A percentile compares a stretch with the other conserved stretches of the same genome.
These are phyloP conservation scores for Podila horticola DNA, from an alignment of 192 early-diverging fungal species.

Conservation along the genomic window DNA sequence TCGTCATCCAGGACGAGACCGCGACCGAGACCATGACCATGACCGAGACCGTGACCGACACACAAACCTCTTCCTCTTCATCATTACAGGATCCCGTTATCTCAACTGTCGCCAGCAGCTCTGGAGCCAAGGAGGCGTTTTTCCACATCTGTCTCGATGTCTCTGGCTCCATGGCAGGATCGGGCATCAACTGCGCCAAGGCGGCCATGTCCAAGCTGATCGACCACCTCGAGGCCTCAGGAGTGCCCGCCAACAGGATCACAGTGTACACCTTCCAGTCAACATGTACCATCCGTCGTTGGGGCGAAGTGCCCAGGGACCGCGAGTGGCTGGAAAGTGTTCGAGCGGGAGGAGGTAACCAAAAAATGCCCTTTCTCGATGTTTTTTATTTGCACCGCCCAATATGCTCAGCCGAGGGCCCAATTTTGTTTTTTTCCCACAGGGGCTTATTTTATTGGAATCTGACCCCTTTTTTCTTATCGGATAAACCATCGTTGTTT, in stretches of 20 bases:
- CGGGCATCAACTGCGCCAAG: slow-evolving; percentile 47
- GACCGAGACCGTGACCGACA: neutral
- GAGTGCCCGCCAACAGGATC: slow-evolving; percentile 18
- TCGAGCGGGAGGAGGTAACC: slow-evolving; percentile 43
- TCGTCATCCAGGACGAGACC: neutral
- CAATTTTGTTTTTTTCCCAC: neutral
- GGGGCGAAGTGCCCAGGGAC: slow-evolving; percentile 18
- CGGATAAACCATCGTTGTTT: neutral
- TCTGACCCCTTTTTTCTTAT: slow-evolving; percentile 1
- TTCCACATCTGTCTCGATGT: slow-evolving; percentile 47
- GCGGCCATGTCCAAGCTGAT: slow-evolving; percentile 38
- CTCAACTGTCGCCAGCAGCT: neutral
- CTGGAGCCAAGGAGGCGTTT: slow-evolving; percentile 17
- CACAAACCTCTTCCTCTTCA: neutral
- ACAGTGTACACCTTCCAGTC: slow-evolving; percentile 38
- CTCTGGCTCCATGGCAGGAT: slow-evolving; percentile 56
- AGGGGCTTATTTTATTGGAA: neutral
- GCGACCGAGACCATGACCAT: neutral
- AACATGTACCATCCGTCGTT: slow-evolving; percentile 28
- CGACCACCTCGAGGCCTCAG: slow-evolving; percentile 16
- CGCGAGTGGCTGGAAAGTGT: slow-evolving; percentile 23
- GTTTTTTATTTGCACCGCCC: slow-evolving; percentile 11
- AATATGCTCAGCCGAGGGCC: neutral
- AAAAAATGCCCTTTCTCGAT: neutral
- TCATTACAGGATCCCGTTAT: too few species aligned